A percentile compares a stretch with the other conserved stretches of the same genome.
Conservation (phyloP, 768 basidiomycete genomes). For the Xerocomus potaroensis region DNA sequence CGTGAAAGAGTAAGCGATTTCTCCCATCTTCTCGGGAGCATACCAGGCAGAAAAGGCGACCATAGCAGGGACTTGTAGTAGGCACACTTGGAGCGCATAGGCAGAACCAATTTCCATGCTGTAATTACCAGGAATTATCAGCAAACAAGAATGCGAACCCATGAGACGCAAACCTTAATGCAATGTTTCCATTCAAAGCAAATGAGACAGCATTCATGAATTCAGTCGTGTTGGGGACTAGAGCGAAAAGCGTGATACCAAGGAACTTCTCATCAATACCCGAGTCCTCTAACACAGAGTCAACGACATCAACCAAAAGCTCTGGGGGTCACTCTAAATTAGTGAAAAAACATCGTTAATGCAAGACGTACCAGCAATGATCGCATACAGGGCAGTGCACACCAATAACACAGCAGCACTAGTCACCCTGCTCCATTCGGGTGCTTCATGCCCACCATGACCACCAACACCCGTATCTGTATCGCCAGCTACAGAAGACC, state of each 20-base stretch:
- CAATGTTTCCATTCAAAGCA: constrained; percentile 94
- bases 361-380: constrained; percentile 79
- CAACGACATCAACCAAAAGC: constrained; percentile 91
- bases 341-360: neutral
- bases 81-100: constrained; percentile 96
- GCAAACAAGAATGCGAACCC: neutral
- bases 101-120: constrained; percentile 99
- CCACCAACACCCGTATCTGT: constrained; percentile 47
- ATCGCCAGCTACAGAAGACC: constrained; percentile 36
- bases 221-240: constrained; percentile 98
- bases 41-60: constrained; percentile 98
- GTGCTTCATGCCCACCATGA: constrained; percentile 88
- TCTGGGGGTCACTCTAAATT: constrained; percentile 49
- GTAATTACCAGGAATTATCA: constrained; percentile 3
- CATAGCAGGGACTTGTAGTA: constrained; percentile 98
- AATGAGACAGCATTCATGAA: constrained; percentile 99
- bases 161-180: constrained; percentile 65
- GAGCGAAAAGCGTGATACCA: constrained; percentile 92
- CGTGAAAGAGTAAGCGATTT: constrained; percentile 90
- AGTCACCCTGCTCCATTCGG: constrained; percentile 89
- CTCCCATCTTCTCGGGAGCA: constrained; percentile 79
- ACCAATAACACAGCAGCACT: constrained; percentile 86
- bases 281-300: constrained; percentile 84
- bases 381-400: constrained; percentile 90
- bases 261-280: constrained; percentile 98